A percentile compares a stretch with the other conserved stretches of the same genome.
Conservation (phyloP, 495 filamentous ascomycete species). For the Penicillium daleae region DNA sequence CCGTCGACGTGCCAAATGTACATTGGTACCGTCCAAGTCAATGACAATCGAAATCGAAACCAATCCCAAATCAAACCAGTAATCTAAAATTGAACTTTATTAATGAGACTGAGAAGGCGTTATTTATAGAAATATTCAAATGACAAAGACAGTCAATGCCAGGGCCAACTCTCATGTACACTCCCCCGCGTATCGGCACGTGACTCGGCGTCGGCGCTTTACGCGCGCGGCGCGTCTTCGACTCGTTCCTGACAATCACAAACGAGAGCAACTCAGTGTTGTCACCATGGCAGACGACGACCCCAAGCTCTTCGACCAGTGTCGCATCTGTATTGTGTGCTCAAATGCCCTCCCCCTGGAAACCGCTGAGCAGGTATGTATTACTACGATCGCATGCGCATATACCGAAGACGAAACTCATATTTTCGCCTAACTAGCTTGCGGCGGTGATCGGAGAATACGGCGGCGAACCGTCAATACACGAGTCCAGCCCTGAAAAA, state of each 20-base stretch:
- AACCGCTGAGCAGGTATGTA: constrained; percentile 45
- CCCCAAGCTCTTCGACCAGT: constrained; percentile 47
- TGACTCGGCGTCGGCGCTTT: constrained; percentile 18
- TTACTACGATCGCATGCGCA: constrained; percentile 15
- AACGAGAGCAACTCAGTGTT: background rate
- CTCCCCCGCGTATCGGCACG: constrained; percentile 9
- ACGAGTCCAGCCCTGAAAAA: constrained; percentile 46
- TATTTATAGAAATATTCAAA: background rate
- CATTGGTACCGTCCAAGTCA: background rate
- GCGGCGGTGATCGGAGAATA: constrained; percentile 49
- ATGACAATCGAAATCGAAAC: background rate
- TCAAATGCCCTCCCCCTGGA: constrained; percentile 54
- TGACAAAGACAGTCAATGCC: background rate
- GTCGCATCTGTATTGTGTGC: constrained; percentile 46
- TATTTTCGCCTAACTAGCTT: constrained; percentile 25
- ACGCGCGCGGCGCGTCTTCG: constrained; percentile 18
- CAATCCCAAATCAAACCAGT: no score
- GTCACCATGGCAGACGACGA: constrained; percentile 39
- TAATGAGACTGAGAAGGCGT: background rate
- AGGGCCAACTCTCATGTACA: background rate
- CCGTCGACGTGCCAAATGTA: background rate
- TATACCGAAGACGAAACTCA: constrained; percentile 6
- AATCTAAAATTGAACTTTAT: background rate
- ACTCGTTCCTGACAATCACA: background rate
- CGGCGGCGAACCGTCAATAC: constrained; percentile 56